Percentiles rank a stretch among this genome's conserved stretches.
These are phyloP conservation scores for Hymenoscyphus scutula DNA, from an alignment of 2,329 filamentous ascomycete genomes.

Conservation along the genomic window DNA sequence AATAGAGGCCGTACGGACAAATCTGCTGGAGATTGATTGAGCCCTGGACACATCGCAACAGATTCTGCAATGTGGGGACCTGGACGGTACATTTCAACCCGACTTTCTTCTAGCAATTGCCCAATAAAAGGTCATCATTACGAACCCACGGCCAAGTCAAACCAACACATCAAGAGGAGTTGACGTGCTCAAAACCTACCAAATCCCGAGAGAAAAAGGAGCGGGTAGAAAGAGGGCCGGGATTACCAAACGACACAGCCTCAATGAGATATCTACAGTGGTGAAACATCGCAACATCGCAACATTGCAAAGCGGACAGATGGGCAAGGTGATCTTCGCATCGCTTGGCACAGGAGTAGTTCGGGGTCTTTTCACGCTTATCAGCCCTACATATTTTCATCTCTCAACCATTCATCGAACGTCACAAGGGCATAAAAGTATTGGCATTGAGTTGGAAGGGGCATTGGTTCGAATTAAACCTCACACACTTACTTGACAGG, in stretches of 20 bases:
- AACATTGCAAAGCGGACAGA: neutral
- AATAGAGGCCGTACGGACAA: neutral
- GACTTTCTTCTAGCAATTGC: neutral
- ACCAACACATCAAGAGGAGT: neutral
- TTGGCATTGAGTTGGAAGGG: neutral
- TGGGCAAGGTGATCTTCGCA: conserved; percentile 1
- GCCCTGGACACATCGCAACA: neutral
- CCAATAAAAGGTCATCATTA: neutral
- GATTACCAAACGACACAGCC: conserved; percentile 1
- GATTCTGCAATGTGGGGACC: neutral
- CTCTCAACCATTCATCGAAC: neutral
- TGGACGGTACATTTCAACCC: conserved; percentile 1
- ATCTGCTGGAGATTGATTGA: neutral
- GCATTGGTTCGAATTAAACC: neutral
- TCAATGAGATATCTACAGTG: neutral
- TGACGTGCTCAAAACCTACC: neutral
- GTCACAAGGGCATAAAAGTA: neutral
- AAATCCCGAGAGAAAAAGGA: neutral
- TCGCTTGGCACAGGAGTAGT: neutral
- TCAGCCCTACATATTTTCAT: conserved; percentile 1
- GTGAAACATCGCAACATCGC: conserved; percentile 1
- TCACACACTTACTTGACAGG: neutral
- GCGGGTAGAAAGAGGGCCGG: no score
- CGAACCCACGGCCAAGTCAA: neutral
- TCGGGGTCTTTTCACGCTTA: neutral